phyloP scores from a whole-genome alignment of 1,284 basidiomycete species.

The Neotropicomus parvogracilis region DNA sequence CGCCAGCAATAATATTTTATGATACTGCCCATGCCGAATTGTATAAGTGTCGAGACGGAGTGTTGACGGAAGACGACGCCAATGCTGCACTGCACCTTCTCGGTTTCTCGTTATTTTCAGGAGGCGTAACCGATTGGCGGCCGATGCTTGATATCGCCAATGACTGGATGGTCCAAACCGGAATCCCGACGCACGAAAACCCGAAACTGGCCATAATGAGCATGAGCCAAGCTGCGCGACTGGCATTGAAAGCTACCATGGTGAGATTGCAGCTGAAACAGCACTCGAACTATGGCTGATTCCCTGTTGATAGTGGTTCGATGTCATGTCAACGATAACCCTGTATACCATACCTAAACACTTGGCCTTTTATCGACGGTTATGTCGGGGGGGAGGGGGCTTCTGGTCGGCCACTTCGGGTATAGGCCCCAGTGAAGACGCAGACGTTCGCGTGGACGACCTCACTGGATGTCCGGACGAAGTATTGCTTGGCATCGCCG shows the following conservation, averaged over 20 bases:
- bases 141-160: constrained; percentile 60
- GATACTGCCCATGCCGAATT: constrained; percentile 56
- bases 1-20: constrained; percentile 62
- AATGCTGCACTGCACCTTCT: constrained; percentile 72
- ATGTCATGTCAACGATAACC: constrained; percentile 67
- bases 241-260: constrained; percentile 66
- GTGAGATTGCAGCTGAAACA: constrained; percentile 41
- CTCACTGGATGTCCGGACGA: constrained; percentile 74
- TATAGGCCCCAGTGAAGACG: constrained; percentile 28
- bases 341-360: constrained; percentile 61
- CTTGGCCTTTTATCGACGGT: constrained; percentile 58
- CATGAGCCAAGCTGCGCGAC: constrained; percentile 50
- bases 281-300: constrained; percentile 7
- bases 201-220: constrained; percentile 53
- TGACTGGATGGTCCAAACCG: constrained; percentile 68
- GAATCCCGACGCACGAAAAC: constrained; percentile 58
- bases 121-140: constrained; percentile 63
- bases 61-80: constrained; percentile 62
- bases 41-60: constrained; percentile 37
- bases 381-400: constrained; percentile 43
- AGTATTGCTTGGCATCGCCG: constrained; percentile 69
- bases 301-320: constrained; percentile 56
- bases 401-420: constrained; percentile 34
- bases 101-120: constrained; percentile 63
- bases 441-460: constrained; percentile 54